Conservation (phyloP, 305 asterid genomes). For the Fraxinus xanthoxyloides region DNA sequence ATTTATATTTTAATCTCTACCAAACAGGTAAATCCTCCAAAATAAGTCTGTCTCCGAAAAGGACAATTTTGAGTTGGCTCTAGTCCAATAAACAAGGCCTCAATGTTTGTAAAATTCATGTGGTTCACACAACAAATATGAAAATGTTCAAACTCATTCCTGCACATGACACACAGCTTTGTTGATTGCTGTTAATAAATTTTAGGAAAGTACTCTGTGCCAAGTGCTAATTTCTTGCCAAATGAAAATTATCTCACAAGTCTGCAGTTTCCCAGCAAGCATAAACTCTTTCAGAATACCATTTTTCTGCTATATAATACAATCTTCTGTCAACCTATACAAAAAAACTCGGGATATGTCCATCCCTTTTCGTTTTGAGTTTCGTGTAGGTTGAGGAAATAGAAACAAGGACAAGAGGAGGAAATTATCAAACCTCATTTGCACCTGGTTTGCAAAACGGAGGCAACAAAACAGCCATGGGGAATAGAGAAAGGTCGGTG, state of each 20-base stretch:
- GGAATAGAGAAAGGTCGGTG: background rate
- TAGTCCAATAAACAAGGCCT: background rate
- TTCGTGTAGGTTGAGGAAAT: constrained; percentile 22
- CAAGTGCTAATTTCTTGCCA: background rate
- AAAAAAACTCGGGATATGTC: constrained; percentile 25
- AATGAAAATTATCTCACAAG: background rate
- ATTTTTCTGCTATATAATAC: constrained; percentile 36
- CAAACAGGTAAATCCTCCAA: background rate
- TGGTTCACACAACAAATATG: background rate
- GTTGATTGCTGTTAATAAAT: background rate
- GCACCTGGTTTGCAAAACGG: constrained; percentile 26
- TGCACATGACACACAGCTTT: background rate
- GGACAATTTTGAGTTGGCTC: background rate
- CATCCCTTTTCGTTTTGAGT: constrained; percentile 28
- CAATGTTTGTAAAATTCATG: background rate
- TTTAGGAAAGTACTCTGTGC: background rate
- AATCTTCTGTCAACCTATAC: constrained; percentile 47
- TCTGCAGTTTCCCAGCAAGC: constrained; percentile 1
- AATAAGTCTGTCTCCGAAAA: background rate
- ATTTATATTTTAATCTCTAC: background rate
- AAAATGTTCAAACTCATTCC: background rate
- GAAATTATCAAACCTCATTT: constrained; percentile 1
- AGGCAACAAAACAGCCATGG: constrained; percentile 16
- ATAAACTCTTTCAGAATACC: background rate
- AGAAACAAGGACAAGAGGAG: background rate